Evolutionary conservation across 257 asterid species (phyloP).

Genomic region (Fraxinus excelsior): DNA sequence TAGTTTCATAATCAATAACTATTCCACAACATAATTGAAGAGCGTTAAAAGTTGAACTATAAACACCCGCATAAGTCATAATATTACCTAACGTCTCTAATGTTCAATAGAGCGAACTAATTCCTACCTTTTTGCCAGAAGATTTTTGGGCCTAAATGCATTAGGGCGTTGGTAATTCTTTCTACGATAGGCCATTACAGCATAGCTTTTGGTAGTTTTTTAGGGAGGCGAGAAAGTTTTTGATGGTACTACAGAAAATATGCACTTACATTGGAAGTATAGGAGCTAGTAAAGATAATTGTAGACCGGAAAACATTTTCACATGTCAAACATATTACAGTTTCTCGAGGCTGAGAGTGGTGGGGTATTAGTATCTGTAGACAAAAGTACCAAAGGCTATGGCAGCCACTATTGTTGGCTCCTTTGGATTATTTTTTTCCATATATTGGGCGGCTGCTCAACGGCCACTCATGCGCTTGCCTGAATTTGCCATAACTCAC

Average conservation of each 20-base stretch:
- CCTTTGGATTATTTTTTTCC: no score
- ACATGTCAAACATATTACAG: constrained; percentile 79
- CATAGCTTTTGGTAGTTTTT: constrained; percentile 67
- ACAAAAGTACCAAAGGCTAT: constrained; percentile 67
- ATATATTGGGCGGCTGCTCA: no score
- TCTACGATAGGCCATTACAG: constrained; percentile 76
- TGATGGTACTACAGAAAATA: constrained; percentile 86
- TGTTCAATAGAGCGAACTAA: no score
- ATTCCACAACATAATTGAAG: neutral
- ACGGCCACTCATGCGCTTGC: constrained; percentile 48
- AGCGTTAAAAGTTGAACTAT: neutral
- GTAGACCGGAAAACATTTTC: constrained; percentile 61
- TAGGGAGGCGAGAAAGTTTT: constrained; percentile 52
- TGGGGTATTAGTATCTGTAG: constrained; percentile 83
- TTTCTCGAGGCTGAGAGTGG: constrained; percentile 93
- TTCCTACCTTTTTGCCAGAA: constrained; percentile 84
- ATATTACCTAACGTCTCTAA: constrained; percentile 85
- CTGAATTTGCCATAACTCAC: constrained; percentile 28
- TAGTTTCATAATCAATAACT: constrained; percentile 1
- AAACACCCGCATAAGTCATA: neutral
- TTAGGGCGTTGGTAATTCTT: constrained; percentile 77
- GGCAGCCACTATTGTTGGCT: neutral
- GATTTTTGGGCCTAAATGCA: constrained; percentile 65
- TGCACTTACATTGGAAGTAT: constrained; percentile 95
- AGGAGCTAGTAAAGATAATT: constrained; percentile 86